Evolutionary conservation across 139 green algal species (phyloP).

Genomic region (Chlorella sp.): DNA sequence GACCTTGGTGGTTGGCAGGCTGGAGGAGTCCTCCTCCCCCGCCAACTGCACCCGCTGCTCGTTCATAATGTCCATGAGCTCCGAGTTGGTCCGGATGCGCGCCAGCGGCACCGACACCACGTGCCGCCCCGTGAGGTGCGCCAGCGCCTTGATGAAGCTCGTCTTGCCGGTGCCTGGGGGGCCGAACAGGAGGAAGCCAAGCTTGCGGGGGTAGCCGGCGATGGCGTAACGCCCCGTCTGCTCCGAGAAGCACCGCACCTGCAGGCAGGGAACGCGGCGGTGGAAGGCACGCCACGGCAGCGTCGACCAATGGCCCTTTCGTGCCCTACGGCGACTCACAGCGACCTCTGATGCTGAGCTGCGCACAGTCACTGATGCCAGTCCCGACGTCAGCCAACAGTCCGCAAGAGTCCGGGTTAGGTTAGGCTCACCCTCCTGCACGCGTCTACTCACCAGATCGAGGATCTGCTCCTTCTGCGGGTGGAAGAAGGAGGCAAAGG

Average conservation of each 20-base stretch:
- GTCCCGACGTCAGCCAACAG: no score
- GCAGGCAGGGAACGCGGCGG: no score
- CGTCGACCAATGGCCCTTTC: no score
- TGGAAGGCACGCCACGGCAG: no score
- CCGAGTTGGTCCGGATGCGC: conserved; percentile 16
- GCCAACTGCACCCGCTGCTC: conserved; percentile 11
- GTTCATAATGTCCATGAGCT: conserved; percentile 35
- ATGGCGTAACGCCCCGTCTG: conserved; percentile 33
- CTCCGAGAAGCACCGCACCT: conserved; percentile 11
- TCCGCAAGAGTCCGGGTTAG: no score
- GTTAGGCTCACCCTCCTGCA: no score
- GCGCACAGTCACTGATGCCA: no score
- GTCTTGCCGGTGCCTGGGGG: conserved; percentile 31
- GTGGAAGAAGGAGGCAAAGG: conserved; percentile 30
- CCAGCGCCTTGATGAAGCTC: conserved; percentile 36
- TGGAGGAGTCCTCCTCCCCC: neutral
- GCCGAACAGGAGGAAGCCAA: conserved; percentile 40
- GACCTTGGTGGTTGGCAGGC: conserved; percentile 6
- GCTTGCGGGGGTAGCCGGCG: conserved; percentile 36
- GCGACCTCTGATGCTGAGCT: no score
- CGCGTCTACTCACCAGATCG: conserved; percentile 18
- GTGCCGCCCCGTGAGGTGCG: conserved; percentile 26
- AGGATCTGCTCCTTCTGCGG: conserved; percentile 24
- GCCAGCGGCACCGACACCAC: conserved; percentile 29
- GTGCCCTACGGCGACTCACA: no score